phyloP scores from a whole-genome alignment of 140 eudicot species.

The Oenanthe javanica region DNA sequence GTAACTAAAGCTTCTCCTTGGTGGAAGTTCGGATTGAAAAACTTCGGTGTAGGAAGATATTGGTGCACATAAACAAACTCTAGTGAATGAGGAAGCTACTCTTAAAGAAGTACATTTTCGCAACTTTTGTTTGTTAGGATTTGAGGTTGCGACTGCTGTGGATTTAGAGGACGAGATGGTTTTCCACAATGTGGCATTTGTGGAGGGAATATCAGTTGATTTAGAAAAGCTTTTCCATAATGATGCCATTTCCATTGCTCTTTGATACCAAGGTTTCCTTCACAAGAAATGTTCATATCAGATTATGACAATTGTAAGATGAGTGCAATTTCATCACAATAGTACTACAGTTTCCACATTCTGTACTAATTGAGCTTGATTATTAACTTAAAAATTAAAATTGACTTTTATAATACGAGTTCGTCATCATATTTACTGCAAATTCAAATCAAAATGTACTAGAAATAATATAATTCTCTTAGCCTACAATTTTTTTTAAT shows the following conservation, averaged over 20 bases:
- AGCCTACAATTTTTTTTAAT: too few species aligned
- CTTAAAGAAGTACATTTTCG: slow-evolving; percentile 65
- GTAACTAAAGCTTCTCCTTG: slow-evolving; percentile 81
- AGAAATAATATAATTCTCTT: too few species aligned
- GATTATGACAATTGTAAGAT: not conserved
- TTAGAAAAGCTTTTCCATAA: slow-evolving; percentile 50
- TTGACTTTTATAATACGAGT: not conserved
- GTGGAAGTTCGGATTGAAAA: slow-evolving; percentile 74
- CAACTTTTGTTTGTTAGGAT: slow-evolving; percentile 39
- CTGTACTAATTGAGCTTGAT: too few species aligned
- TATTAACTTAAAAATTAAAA: too few species aligned
- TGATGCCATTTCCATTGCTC: slow-evolving; percentile 80
- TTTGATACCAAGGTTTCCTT: slow-evolving; percentile 98
- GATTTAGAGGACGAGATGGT: slow-evolving; percentile 38
- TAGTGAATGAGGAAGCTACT: slow-evolving; percentile 73
- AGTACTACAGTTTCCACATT: not conserved
- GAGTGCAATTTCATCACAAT: not conserved
- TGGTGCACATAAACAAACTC: slow-evolving; percentile 84
- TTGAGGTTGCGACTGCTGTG: slow-evolving; percentile 25
- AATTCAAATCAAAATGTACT: not conserved
- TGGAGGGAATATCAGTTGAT: slow-evolving; percentile 29
- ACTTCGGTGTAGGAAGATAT: slow-evolving; percentile 86
- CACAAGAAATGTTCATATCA: slow-evolving; percentile 9
- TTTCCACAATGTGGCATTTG: slow-evolving; percentile 37
- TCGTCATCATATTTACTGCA: not conserved